Base-by-base conservation (phyloP, 108 stramenopile species). In the Nannochloropsis salina region DNA sequence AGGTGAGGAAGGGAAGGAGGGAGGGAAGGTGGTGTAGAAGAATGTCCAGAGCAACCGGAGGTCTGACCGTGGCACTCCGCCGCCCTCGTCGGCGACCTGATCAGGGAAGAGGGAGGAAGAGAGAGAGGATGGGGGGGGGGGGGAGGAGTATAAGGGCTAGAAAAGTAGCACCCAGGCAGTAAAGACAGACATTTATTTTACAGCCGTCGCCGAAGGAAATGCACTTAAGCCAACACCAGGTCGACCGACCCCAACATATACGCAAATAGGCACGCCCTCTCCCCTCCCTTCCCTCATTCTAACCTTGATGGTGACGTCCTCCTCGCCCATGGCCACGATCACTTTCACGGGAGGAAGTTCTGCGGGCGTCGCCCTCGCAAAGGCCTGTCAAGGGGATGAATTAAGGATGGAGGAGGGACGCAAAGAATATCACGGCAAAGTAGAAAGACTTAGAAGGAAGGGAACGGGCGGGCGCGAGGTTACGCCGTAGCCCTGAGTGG, bases 281-380 rank as follows among this genome's bases (percentile, higher is more conserved):
- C 31, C 31, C 31, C 31, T 31, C 31, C 31, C 31, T 51, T 15
- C 47, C 47, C 15, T 51, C 47, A 0, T 10, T 15, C 93, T 92
- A 82, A 98, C 91, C 86, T 97, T 97, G 86, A 98, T 96, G 40
- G 95, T 94, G 10, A 97, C 95, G 87, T 98, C 97, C 87, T 97
- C 96, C 9, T 98, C 96, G 10, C 97, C 97, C 86, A 92, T 93
- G 9, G 95, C 96, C 10, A 98, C 91, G 41, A 98, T 94, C 20
- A 98, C 93, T 44, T 88, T 86, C 42, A 98, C 89, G 31, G 94
- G 93, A 18, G 95, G 94, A 91, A 94, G 47, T 51, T 51, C 47
- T 51, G 47, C 47, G 12, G 47, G 47, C 12, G 10, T 51, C 12
- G 15, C 47, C 10, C 47, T 10, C 10, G 47, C 47, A 12, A 12